These are phyloP conservation scores for Colletotrichum sp. DNA, from an alignment of 2,329 filamentous ascomycete species.

Conservation along the genomic window DNA sequence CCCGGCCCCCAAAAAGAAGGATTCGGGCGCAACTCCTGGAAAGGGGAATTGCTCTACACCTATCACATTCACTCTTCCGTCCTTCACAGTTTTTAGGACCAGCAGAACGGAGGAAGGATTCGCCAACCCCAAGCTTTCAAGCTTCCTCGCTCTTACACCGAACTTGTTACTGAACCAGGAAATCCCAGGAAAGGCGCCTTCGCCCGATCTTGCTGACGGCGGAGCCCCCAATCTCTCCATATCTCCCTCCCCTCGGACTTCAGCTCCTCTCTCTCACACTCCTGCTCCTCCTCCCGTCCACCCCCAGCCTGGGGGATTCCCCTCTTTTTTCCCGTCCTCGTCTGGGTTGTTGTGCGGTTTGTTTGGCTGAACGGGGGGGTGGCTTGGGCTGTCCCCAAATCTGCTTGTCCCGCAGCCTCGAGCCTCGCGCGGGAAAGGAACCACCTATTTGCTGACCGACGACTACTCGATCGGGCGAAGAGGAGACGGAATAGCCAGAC, in stretches of 20 bases:
- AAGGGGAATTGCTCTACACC: background rate
- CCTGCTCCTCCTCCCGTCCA: background rate
- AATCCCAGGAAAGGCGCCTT: background rate
- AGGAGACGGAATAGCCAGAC: background rate
- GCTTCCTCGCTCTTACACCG: background rate
- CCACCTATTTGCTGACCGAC: background rate
- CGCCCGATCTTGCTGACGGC: background rate
- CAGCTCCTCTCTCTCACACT: background rate
- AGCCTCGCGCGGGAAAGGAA: background rate
- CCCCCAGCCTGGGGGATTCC: background rate
- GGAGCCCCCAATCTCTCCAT: background rate
- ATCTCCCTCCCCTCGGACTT: background rate
- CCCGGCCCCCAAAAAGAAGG: background rate
- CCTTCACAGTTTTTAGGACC: background rate
- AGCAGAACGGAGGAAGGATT: background rate
- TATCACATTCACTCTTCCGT: background rate
- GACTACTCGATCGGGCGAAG: background rate
- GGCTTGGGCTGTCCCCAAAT: background rate
- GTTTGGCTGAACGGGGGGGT: background rate
- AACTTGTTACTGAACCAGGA: background rate
- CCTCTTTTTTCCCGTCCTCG: background rate
- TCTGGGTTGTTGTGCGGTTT: background rate
- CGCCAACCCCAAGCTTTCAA: background rate
- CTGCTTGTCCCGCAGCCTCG: background rate
- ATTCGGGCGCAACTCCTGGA: background rate